Base-by-base conservation (phyloP, 805 yeast species). In the Geotrichum ghanense region DNA sequence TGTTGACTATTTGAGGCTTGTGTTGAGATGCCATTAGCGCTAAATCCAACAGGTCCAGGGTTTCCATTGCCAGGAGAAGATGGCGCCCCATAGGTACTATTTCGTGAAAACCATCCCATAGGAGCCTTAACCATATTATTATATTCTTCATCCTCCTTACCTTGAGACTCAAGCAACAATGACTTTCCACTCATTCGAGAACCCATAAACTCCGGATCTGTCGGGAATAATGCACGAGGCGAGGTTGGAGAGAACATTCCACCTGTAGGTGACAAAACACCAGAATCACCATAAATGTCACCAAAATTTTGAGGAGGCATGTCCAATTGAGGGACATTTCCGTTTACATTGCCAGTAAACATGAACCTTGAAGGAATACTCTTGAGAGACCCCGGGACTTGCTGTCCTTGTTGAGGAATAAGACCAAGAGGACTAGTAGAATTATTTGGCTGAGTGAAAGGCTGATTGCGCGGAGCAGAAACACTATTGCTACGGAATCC, bases 231-330 rank as follows among this genome's bases (percentile, higher is more conserved):
- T 20, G 53, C 41, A 21, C 53, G 52, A 3, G 59, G 57, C 16
- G 57, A 51, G 4, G 60, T 56, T 2, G 61, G 58, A 5, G 58
- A 50, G 22, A 55, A 54, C 37, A 52, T 42, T 16, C 45, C 50
- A 25, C 47, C 17, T 19, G 23, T 22, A 12, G 42, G 42, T 6
- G 42, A 22, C 12, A 31, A 12, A 31, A 31, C 37, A 6, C 37
- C 37, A 5, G 24, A 43, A 22, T 25, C 40, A 17, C 46, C 53
- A 22, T 25, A 25, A 22, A 45, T 45, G 27, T 48, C 45, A 3
- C 45, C 48, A 12, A 50, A 31, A 31, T 43, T 40, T 4, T 52
- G 48, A 25, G 51, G 48, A 10, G 51, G 53, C 44, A 46, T 47
- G 21, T 50, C 53, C 34, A 45, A 26, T 14, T 46, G 43, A 21